phyloP scores from a whole-genome alignment of 805 yeast genomes.

The Cyberlindnera saturnus region DNA sequence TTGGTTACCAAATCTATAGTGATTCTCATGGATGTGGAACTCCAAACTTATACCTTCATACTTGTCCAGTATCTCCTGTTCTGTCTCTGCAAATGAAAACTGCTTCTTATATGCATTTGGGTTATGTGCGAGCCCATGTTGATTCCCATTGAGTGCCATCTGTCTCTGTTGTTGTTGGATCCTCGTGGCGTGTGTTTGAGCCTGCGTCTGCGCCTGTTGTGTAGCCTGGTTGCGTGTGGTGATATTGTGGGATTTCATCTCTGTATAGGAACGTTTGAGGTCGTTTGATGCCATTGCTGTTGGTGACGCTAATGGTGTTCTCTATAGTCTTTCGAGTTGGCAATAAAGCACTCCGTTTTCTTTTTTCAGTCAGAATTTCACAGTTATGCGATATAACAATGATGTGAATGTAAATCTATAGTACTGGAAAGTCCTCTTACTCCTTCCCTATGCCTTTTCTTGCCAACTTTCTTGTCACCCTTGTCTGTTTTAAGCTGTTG shows the following conservation, averaged over 20 bases:
- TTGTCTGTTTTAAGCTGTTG: no score
- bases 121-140: constrained; percentile 16
- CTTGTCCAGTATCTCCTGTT: constrained; percentile 68
- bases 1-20: constrained; percentile 84
- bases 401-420: no score
- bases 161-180: constrained; percentile 25
- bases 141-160: constrained; percentile 27
- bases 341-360: no score
- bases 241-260: constrained; percentile 5
- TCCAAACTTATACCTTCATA: constrained; percentile 71
- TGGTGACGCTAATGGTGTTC: neutral
- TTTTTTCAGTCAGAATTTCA: no score
- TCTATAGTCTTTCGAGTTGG: no score
- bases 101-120: constrained; percentile 30
- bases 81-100: constrained; percentile 61
- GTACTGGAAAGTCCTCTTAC: no score
- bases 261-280: neutral
- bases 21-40: constrained; percentile 87
- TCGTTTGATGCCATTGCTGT: constrained; percentile 1
- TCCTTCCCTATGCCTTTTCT: no score
- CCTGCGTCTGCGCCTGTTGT: constrained; percentile 18
- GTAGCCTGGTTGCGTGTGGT: constrained; percentile 14
- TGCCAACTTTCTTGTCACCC: no score
- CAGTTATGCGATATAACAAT: no score
- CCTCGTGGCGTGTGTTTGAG: constrained; percentile 14